Percentiles rank a stretch among this genome's conserved stretches.
phyloP scores from a whole-genome alignment of 192 early-diverging fungal genomes.

The Umbelopsis sp. region DNA sequence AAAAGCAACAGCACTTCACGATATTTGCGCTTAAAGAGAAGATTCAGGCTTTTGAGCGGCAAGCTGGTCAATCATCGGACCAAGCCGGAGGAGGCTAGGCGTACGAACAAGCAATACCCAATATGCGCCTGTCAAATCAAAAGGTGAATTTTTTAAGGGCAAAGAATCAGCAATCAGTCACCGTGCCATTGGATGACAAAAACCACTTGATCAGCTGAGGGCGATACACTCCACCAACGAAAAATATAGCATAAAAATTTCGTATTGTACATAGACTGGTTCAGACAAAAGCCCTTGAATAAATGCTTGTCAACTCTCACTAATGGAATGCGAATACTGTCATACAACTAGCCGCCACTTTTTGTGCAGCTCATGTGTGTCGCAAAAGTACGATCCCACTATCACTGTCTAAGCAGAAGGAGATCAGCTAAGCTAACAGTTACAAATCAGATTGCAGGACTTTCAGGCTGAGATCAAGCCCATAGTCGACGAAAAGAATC shows the following conservation, averaged over 20 bases:
- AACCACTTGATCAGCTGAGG: too few species aligned
- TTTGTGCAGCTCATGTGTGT: constrained; percentile 26
- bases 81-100: too few species aligned
- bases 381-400: constrained; percentile 28
- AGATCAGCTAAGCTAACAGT: not conserved
- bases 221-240: too few species aligned
- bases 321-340: constrained; percentile 42
- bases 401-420: not conserved
- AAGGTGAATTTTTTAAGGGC: not conserved
- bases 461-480: constrained; percentile 20
- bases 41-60: not conserved
- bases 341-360: constrained; percentile 34
- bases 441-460: constrained; percentile 26
- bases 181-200: too few species aligned
- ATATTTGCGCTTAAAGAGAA: not conserved
- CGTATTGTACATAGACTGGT: too few species aligned
- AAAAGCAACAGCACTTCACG: not conserved
- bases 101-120: too few species aligned
- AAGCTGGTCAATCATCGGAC: too few species aligned
- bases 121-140: too few species aligned
- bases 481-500: constrained; percentile 15
- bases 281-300: not conserved
- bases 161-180: too few species aligned
- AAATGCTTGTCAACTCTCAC: not conserved
- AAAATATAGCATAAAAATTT: too few species aligned